phyloP scores from a whole-genome alignment of 345 rosid genomes.

The Gossypium ekmanianum region DNA sequence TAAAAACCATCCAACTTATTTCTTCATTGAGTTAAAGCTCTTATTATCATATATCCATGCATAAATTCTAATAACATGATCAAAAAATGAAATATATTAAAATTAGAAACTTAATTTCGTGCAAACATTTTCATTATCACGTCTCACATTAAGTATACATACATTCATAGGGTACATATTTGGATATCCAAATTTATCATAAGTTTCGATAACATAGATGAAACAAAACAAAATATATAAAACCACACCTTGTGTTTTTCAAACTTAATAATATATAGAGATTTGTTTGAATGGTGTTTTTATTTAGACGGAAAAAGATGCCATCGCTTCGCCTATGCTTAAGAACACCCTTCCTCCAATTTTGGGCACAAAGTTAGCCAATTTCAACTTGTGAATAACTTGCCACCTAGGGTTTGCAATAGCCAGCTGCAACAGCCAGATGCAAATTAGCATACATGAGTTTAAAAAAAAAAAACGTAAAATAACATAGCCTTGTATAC shows the following conservation, averaged over 20 bases:
- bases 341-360: constrained; percentile 64
- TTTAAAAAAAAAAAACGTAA: background rate
- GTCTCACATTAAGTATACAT: background rate
- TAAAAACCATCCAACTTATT: no score
- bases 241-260: background rate
- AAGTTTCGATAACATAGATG: background rate
- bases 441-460: no score
- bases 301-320: constrained; percentile 25
- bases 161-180: background rate
- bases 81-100: background rate
- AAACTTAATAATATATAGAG: background rate
- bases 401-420: constrained; percentile 77
- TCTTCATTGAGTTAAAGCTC: no score
- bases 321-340: constrained; percentile 69
- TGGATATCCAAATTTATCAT: background rate
- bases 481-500: background rate
- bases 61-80: background rate
- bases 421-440: constrained; percentile 43
- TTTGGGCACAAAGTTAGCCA: constrained; percentile 47
- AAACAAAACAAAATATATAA: background rate
- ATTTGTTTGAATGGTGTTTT: background rate
- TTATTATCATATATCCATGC: no score
- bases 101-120: background rate
- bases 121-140: background rate
- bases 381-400: constrained; percentile 75